A percentile compares a stretch with the other conserved stretches of the same genome.
Conservation (phyloP, 371 early-diverging fungal genomes). For the Saksenaea vasiformis region DNA sequence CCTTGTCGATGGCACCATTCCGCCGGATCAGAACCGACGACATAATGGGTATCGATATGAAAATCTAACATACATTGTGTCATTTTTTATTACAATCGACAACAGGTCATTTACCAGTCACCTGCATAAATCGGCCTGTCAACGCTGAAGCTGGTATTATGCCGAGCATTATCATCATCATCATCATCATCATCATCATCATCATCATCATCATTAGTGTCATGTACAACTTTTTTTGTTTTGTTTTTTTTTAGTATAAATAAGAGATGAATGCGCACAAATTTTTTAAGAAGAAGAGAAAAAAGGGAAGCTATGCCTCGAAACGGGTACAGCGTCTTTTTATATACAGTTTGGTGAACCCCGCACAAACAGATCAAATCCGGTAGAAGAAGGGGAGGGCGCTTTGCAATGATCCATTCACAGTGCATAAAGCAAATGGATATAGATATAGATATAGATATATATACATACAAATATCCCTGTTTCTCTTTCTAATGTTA, state of each 20-base stretch:
- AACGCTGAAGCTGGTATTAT: neutral
- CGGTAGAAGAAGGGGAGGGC: no score
- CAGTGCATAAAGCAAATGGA: no score
- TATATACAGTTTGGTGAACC: neutral
- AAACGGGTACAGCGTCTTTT: no score
- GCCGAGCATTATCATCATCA: neutral
- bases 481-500: neutral
- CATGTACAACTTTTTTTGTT: neutral
- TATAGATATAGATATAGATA: no score
- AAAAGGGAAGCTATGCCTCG: no score
- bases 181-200: no score
- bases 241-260: no score
- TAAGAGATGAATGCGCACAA: neutral
- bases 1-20: conserved; percentile 6
- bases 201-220: neutral
- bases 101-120: conserved; percentile 16
- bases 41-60: conserved; percentile 15
- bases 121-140: conserved; percentile 27
- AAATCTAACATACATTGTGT: conserved; percentile 9
- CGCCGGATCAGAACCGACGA: neutral
- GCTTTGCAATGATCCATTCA: no score
- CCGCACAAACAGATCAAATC: no score
- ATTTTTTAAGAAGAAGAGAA: neutral
- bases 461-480: no score
- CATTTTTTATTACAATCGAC: neutral